Evolutionary conservation across 805 yeast genomes (phyloP).

Genomic region (Phaffomyces antillensis): DNA sequence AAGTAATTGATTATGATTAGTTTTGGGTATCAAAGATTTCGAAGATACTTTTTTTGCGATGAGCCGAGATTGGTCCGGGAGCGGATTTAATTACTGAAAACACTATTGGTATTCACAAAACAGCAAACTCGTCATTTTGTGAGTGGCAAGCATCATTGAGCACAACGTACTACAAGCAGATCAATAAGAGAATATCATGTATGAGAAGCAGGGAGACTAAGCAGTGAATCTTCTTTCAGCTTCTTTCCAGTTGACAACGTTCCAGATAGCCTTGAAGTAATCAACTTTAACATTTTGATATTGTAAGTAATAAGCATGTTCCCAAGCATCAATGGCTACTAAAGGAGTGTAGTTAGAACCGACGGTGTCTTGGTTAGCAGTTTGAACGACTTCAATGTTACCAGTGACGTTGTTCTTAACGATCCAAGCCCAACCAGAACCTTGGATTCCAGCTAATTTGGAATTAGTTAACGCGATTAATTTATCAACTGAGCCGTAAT

Average conservation of each 20-base stretch:
- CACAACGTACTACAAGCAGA: background rate
- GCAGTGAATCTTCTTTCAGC: constrained; percentile 64
- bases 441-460: constrained; percentile 81
- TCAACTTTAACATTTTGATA: constrained; percentile 88
- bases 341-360: constrained; percentile 59
- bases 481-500: constrained; percentile 72
- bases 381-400: constrained; percentile 76
- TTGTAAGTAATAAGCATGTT: constrained; percentile 91
- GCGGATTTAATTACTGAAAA: background rate
- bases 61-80: constrained; percentile 3
- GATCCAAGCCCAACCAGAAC: constrained; percentile 93
- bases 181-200: background rate
- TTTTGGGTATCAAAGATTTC: background rate
- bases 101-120: too few relatives aligned
- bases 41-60: constrained; percentile 1
- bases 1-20: background rate
- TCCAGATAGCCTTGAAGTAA: constrained; percentile 92
- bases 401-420: constrained; percentile 74
- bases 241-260: constrained; percentile 88
- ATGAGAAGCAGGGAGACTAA: constrained; percentile 9
- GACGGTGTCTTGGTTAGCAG: constrained; percentile 83
- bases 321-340: constrained; percentile 94
- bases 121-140: too few relatives aligned
- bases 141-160: too few relatives aligned
- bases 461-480: constrained; percentile 58